Evolutionary conservation across 768 basidiomycete species (phyloP).

Genomic region (Podaxis pistillaris): DNA sequence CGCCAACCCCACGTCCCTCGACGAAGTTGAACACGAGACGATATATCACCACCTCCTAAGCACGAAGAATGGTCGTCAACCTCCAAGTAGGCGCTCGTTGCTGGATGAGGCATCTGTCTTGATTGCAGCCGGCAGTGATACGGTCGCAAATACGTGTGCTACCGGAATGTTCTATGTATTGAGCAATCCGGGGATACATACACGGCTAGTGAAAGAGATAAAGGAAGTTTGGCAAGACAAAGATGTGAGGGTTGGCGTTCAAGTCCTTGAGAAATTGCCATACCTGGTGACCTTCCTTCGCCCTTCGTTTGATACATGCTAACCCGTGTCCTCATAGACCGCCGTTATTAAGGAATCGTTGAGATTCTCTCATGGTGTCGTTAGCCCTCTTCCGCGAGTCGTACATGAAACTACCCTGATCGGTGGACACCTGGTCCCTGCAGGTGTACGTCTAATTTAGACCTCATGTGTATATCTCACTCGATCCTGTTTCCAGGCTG

Average conservation of each 20-base stretch:
- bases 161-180: conserved; percentile 36
- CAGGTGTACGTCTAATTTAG: conserved; percentile 28
- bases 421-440: conserved; percentile 33
- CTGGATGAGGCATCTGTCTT: not conserved
- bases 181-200: conserved; percentile 26
- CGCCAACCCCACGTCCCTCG: conserved; percentile 23
- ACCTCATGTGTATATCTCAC: not conserved
- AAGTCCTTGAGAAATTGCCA: conserved; percentile 41
- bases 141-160: conserved; percentile 38
- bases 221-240: conserved; percentile 18
- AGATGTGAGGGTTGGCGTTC: conserved; percentile 27
- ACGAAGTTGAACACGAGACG: conserved; percentile 29
- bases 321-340: conserved; percentile 26
- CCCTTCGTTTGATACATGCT: not conserved
- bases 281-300: conserved; percentile 36
- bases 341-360: conserved; percentile 48
- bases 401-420: conserved; percentile 33
- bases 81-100: not conserved
- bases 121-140: conserved; percentile 40
- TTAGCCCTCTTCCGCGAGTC: conserved; percentile 37
- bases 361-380: conserved; percentile 38
- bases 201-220: conserved; percentile 30
- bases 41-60: conserved; percentile 32
- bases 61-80: conserved; percentile 1
- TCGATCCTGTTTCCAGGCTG: conserved; percentile 26